A percentile compares a stretch with the other conserved stretches of the same genome.
Conservation (phyloP, 1,284 basidiomycete genomes). For the Microbotryum violaceum region DNA sequence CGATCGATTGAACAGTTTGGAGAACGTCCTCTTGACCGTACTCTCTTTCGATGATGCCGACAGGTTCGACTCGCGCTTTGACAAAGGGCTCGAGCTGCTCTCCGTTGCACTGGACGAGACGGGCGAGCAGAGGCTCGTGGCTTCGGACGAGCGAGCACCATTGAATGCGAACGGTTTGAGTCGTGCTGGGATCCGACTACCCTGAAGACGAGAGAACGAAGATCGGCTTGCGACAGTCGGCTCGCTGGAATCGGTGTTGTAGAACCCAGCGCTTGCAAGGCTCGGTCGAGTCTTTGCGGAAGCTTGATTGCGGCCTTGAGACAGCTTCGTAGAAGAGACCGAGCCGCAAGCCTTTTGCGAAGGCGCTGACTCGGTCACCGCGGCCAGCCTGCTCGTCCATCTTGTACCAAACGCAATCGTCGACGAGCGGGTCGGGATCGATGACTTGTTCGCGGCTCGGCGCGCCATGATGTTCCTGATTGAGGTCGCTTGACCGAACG, state of each 20-base stretch:
- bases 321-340: background rate
- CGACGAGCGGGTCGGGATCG: conserved; percentile 14
- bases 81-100: too few relatives aligned
- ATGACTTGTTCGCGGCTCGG: conserved; percentile 7
- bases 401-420: conserved; percentile 1
- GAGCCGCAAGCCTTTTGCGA: background rate
- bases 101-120: too few relatives aligned
- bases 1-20: conserved; percentile 1
- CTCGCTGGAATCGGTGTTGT: too few relatives aligned
- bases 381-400: background rate
- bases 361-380: background rate
- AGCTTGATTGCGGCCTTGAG: background rate
- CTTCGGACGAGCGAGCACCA: too few relatives aligned
- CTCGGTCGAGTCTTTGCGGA: background rate
- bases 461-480: conserved; percentile 6
- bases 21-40: conserved; percentile 3
- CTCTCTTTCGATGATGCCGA: background rate
- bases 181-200: too few relatives aligned
- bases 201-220: too few relatives aligned
- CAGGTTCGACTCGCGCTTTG: background rate
- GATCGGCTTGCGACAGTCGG: too few relatives aligned
- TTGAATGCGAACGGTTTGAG: too few relatives aligned
- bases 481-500: conserved; percentile 7
- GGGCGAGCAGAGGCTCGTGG: too few relatives aligned
- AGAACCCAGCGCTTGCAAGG: too few relatives aligned